phyloP scores from a whole-genome alignment of 2,329 filamentous ascomycete genomes.

The Paracoccidioides lutzii region DNA sequence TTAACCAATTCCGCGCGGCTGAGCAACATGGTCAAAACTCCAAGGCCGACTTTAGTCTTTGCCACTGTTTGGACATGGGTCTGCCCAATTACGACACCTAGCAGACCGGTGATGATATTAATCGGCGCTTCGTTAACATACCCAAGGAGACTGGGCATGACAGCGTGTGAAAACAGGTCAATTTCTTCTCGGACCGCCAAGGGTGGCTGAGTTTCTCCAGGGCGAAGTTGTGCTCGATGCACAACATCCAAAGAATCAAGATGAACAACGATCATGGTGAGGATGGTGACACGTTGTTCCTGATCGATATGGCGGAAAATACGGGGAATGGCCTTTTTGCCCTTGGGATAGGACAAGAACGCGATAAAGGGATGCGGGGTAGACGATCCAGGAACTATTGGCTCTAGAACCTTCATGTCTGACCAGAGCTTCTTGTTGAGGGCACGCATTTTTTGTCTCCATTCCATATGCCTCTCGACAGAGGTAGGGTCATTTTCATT shows the following conservation, averaged over 20 bases:
- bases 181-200: conserved; percentile 76
- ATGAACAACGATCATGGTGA: conserved; percentile 92
- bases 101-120: conserved; percentile 77
- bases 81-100: conserved; percentile 70
- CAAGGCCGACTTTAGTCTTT: conserved; percentile 75
- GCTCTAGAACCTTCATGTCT: conserved; percentile 83
- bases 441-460: conserved; percentile 56
- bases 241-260: conserved; percentile 88
- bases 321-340: conserved; percentile 88
- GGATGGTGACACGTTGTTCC: conserved; percentile 79
- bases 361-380: conserved; percentile 83
- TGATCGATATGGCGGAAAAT: conserved; percentile 88
- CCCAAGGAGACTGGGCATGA: conserved; percentile 79
- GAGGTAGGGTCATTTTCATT: conserved; percentile 55
- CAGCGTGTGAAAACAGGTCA: conserved; percentile 73
- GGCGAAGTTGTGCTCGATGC: conserved; percentile 59
- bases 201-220: conserved; percentile 61
- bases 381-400: conserved; percentile 60
- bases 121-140: conserved; percentile 86
- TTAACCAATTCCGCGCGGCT: conserved; percentile 90
- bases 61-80: conserved; percentile 75
- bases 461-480: conserved; percentile 63
- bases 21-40: conserved; percentile 84
- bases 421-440: conserved; percentile 74
- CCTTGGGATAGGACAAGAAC: conserved; percentile 86